phyloP scores from a whole-genome alignment of 2,329 filamentous ascomycete species.

The Rutstroemia sp. region DNA sequence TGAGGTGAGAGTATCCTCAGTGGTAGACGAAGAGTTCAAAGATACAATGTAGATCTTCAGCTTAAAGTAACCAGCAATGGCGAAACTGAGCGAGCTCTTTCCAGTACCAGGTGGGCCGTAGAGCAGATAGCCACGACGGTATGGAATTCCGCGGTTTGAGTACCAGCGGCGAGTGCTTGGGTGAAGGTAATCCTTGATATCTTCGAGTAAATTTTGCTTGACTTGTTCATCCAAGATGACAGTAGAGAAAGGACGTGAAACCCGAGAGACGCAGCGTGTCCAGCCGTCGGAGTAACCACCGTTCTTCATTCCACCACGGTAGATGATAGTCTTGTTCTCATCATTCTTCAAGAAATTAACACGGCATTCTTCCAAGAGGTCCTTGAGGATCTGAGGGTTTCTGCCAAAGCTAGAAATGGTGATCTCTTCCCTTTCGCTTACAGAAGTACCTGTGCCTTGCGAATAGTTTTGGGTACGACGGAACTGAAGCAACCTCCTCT shows the following conservation, averaged over 20 bases:
- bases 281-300: conserved; percentile 36
- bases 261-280: conserved; percentile 54
- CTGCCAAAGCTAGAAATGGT: conserved; percentile 55
- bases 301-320: conserved; percentile 43
- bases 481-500: conserved; percentile 49
- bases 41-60: conserved; percentile 59
- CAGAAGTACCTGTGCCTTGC: conserved; percentile 31
- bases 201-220: conserved; percentile 52
- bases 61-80: conserved; percentile 61
- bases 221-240: conserved; percentile 55
- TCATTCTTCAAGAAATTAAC: conserved; percentile 48
- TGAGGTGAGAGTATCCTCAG: conserved; percentile 55
- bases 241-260: conserved; percentile 54
- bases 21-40: conserved; percentile 52
- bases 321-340: conserved; percentile 56
- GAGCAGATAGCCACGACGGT: conserved; percentile 75
- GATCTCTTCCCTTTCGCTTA: conserved; percentile 51
- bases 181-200: conserved; percentile 56
- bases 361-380: conserved; percentile 53
- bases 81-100: conserved; percentile 66
- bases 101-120: conserved; percentile 75
- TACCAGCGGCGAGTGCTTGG: conserved; percentile 69
- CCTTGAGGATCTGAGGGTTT: conserved; percentile 52
- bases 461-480: conserved; percentile 43
- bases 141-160: conserved; percentile 74